These are phyloP conservation scores for Hypoxylon sp. DNA, from an alignment of 2,329 filamentous ascomycete species.

Conservation along the genomic window DNA sequence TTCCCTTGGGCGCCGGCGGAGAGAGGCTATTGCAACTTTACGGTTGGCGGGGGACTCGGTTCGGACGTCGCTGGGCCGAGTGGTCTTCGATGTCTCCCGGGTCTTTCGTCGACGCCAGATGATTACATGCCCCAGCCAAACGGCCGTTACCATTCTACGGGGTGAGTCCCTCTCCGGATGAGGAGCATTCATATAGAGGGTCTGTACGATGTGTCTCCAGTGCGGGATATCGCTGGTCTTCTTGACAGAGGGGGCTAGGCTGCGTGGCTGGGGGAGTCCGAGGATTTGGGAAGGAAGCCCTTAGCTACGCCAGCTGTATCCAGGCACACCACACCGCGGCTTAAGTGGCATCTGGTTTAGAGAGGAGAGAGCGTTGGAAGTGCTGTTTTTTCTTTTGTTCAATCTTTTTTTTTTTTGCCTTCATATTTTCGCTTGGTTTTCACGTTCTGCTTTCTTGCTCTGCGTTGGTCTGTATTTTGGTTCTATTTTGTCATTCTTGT, in stretches of 20 bases:
- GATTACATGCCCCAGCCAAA: too few species aligned
- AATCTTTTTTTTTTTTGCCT: background rate
- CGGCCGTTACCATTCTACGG: background rate
- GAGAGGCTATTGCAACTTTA: background rate
- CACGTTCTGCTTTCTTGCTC: background rate
- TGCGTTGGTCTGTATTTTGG: too few species aligned
- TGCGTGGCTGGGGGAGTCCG: constrained; percentile 16
- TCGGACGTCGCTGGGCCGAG: too few species aligned
- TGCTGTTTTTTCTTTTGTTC: background rate
- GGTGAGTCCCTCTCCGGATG: constrained; percentile 7
- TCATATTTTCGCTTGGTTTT: background rate
- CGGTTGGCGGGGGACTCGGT: background rate
- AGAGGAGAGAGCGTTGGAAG: background rate
- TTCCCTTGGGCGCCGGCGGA: background rate
- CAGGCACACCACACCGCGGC: background rate
- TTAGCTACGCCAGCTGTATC: background rate
- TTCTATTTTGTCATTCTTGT: too few species aligned
- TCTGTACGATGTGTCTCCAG: constrained; percentile 18
- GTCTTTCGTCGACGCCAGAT: too few species aligned
- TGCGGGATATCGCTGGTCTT: constrained; percentile 10
- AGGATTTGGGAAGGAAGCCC: background rate
- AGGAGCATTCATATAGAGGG: constrained; percentile 5
- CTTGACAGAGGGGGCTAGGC: background rate
- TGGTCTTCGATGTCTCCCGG: too few species aligned
- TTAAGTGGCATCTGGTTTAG: background rate